A percentile compares a stretch with the other conserved stretches of the same genome.
Conservation (phyloP, 331 rosid species). For the Rhamnella rubrinervis region DNA sequence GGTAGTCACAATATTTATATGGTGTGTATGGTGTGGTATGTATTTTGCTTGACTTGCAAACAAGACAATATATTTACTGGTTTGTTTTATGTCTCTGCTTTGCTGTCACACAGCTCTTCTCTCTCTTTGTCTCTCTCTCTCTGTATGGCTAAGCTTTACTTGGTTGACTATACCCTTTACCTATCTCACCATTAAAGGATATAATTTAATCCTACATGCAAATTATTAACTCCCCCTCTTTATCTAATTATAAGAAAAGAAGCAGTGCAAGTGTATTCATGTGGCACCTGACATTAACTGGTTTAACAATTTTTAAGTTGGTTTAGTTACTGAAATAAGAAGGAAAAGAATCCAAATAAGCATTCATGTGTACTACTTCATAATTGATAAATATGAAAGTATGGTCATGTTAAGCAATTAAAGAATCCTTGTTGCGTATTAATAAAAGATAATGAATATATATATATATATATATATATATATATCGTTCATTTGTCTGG, state of each 20-base stretch:
- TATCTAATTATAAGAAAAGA: no score
- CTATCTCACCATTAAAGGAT: slow-evolving; percentile 2
- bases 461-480: no score
- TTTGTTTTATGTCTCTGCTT: slow-evolving; percentile 16
- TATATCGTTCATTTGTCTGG: no score
- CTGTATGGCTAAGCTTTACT: slow-evolving; percentile 8
- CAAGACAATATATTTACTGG: slow-evolving; percentile 7
- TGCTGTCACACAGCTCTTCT: neutral
- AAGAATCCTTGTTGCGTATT: neutral
- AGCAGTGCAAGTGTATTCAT: neutral
- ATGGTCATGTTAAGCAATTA: neutral
- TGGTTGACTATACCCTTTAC: slow-evolving; percentile 1
- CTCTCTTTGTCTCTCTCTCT: neutral
- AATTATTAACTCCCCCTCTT: neutral
- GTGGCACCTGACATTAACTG: neutral
- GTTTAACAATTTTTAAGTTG: neutral
- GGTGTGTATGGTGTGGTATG: slow-evolving; percentile 3
- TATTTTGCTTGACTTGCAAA: slow-evolving; percentile 27
- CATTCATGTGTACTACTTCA: neutral
- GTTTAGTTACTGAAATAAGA: no score
- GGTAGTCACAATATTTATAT: neutral
- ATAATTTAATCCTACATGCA: neutral
- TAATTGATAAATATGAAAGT: no score
- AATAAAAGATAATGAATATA: neutral
- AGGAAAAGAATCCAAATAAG: neutral